Evolutionary conservation across 2,329 filamentous ascomycete species (phyloP), one percentile per base, ranked within the genome.

Genomic region (Colletotrichum sp.): DNA sequence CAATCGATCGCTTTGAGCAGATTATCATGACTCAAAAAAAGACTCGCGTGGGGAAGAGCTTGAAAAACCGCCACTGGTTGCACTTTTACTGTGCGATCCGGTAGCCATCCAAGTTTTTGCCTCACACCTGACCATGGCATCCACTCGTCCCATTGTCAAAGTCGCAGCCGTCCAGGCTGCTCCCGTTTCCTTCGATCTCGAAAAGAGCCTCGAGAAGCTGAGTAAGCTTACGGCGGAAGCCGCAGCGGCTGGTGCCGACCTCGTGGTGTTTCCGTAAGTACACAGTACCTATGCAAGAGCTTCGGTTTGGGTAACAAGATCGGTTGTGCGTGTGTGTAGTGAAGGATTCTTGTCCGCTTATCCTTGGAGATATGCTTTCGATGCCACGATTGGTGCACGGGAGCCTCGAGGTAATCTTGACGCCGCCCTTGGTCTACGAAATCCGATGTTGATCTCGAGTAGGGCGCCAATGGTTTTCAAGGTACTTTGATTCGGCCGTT

Each of bases 341-440:
- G 85, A 87, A 79, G 84, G 80, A 1, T 86, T 86, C 72, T 77
- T 87, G 28, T 85, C 85, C 12, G 85, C 85, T 16, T 87, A 87
- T 72, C 85, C 85, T 24, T 87, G 85, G 85, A 78, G 85, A 34
- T 87, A 87, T 77, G 82, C 83, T 15, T 87, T 87, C 72, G 85
- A 86, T 80, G 80, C 83, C n/a, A 87, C 85, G 6, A 82, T 87
- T 77, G 85, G 85, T 36, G 81, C 83, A 7, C 81, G 85, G 28
- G 85, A 86, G 76, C 82, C 81, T 8, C 81, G 85, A 79, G 85
- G 85, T 85, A 78, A 68, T 15, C 18, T 18, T 13, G 12, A 34
- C 24, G 44, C 12, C n/a, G 10, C 3, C 12, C 8, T 65, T 12
- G 15, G n/a, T 24, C 13, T 32, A 9, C 16, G 21, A 8, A 26